Conservation (phyloP, 2,329 filamentous ascomycete genomes). For the Calycina herbarum region DNA sequence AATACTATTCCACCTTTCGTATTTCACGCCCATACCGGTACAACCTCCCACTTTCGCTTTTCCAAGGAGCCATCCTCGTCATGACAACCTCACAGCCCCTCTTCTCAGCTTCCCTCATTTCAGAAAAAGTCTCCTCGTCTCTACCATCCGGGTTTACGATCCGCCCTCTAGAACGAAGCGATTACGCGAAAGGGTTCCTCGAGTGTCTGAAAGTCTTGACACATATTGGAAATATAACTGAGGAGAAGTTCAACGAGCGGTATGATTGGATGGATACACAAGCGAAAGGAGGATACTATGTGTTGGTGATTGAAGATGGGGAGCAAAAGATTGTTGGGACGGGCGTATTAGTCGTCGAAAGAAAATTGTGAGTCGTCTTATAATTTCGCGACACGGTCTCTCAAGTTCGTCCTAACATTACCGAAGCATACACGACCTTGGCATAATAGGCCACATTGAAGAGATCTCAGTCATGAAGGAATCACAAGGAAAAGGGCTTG, state of each 20-base stretch:
- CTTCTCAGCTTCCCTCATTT: slow-evolving; percentile 76
- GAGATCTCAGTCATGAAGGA: slow-evolving; percentile 29
- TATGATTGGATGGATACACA: slow-evolving; percentile 56
- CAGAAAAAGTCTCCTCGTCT: slow-evolving; percentile 64
- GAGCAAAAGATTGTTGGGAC: slow-evolving; percentile 71
- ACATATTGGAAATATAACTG: slow-evolving; percentile 80
- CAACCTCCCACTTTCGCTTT: neutral
- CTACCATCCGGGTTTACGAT: slow-evolving; percentile 80
- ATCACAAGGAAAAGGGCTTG: too few relatives aligned
- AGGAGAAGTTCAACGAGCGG: slow-evolving; percentile 71
- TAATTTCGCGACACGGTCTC: too few relatives aligned
- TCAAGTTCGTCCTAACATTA: slow-evolving; percentile 9
- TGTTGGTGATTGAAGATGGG: slow-evolving; percentile 79
- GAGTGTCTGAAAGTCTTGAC: slow-evolving; percentile 87
- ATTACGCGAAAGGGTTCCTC: slow-evolving; percentile 79
- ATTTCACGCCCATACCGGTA: neutral
- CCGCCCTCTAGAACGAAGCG: slow-evolving; percentile 66
- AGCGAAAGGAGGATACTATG: slow-evolving; percentile 71
- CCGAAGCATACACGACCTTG: slow-evolving; percentile 70
- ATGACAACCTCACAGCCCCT: slow-evolving; percentile 43
- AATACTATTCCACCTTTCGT: neutral
- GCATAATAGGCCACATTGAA: slow-evolving; percentile 65
- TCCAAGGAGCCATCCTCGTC: neutral
- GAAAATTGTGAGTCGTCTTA: slow-evolving; percentile 64
- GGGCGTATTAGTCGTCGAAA: slow-evolving; percentile 84